Conservation (phyloP, 768 basidiomycete genomes). For the Mycena sanguinolenta region DNA sequence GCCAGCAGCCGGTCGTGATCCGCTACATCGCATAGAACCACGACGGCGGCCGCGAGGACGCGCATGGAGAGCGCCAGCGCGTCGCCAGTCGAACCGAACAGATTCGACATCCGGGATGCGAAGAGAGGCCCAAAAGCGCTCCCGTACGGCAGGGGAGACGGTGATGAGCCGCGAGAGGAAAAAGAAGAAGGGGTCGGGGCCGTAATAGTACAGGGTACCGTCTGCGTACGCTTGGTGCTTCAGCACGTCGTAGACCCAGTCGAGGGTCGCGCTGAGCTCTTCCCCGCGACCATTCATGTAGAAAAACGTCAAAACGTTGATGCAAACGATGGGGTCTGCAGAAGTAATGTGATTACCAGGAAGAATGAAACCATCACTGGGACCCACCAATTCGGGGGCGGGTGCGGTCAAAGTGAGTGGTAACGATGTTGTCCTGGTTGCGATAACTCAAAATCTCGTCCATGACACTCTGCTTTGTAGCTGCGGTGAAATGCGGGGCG, state of each 20-base stretch:
- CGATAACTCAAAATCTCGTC: conserved; percentile 54
- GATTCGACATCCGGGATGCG: conserved; percentile 44
- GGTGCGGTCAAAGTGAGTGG: conserved; percentile 48
- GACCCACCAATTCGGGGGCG: conserved; percentile 43
- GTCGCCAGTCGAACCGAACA: conserved; percentile 49
- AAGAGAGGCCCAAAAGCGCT: conserved; percentile 44
- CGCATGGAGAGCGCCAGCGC: conserved; percentile 58
- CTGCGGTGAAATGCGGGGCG: conserved; percentile 19
- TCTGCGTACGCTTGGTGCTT: conserved; percentile 53
- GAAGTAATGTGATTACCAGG: background rate
- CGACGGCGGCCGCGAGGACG: conserved; percentile 44
- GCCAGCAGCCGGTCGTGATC: conserved; percentile 49
- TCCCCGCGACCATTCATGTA: conserved; percentile 51
- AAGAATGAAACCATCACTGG: background rate
- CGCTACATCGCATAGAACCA: conserved; percentile 43
- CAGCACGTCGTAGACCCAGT: conserved; percentile 53
- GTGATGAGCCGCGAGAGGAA: conserved; percentile 53
- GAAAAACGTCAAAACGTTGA: conserved; percentile 54
- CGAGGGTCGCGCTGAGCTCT: conserved; percentile 50
- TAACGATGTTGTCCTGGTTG: conserved; percentile 41
- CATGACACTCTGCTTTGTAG: conserved; percentile 45
- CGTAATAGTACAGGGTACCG: conserved; percentile 57
- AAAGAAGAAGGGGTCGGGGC: conserved; percentile 52
- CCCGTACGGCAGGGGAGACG: conserved; percentile 38
- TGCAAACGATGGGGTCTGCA: conserved; percentile 53